Evolutionary conservation across 176 grass and related monocot genomes (phyloP).

Genomic region (Themeda triandra): DNA sequence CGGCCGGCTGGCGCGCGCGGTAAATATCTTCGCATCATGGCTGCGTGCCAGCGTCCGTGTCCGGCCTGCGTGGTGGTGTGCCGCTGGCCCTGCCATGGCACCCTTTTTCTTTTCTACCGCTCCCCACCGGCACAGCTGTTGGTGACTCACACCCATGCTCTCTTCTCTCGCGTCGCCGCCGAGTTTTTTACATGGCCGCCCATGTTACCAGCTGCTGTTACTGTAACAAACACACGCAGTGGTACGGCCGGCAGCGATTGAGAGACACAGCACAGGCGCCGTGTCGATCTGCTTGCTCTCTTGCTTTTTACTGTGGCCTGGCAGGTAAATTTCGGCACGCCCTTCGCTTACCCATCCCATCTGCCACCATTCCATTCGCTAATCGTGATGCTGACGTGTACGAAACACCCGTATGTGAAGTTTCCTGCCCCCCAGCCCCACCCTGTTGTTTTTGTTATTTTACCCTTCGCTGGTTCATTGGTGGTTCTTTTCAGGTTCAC

Average conservation of each 20-base stretch:
- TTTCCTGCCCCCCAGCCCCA: not conserved
- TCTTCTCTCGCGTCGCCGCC: too few species aligned
- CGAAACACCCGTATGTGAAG: conserved; percentile 46
- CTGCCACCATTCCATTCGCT: too few species aligned
- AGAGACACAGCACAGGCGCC: too few species aligned
- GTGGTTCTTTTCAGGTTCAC: not conserved
- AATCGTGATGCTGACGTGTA: conserved; percentile 53
- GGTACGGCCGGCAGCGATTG: too few species aligned
- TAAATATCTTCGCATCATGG: not conserved
- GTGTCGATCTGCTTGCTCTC: too few species aligned
- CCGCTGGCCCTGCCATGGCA: not conserved
- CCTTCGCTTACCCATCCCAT: too few species aligned
- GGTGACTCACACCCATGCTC: too few species aligned
- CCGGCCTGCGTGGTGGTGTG: not conserved
- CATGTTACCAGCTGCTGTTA: conserved; percentile 37
- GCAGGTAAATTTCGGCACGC: too few species aligned
- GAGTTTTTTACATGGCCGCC: conserved; percentile 18
- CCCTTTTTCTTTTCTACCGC: not conserved
- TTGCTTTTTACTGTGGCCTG: too few species aligned
- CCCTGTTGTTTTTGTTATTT: not conserved
- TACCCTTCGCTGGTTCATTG: not conserved
- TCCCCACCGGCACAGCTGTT: too few species aligned
- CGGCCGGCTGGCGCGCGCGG: not conserved
- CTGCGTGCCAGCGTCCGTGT: not conserved
- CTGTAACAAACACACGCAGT: not conserved